Conservation (phyloP, 805 yeast genomes). For the Pichia ethanolica region DNA sequence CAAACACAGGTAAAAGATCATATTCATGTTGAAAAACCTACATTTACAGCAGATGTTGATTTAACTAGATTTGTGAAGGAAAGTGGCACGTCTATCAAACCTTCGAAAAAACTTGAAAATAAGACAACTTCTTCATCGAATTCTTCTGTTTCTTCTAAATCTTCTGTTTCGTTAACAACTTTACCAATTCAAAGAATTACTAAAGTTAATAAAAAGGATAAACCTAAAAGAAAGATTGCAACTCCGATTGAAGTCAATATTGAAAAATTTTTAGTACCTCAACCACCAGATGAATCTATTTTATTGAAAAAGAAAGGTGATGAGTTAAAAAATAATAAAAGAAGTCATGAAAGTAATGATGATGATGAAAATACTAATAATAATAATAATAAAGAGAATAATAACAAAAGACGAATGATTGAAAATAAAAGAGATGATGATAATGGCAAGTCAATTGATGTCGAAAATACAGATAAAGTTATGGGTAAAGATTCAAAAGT, state of each 20-base stretch:
- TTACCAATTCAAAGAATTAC: background rate
- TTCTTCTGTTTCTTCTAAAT: no score
- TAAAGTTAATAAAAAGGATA: background rate
- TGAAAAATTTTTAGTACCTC: constrained; percentile 14
- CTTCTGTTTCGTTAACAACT: no score
- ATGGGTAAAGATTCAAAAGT: no score
- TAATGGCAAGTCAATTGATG: no score
- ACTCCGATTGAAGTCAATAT: constrained; percentile 9
- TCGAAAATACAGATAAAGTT: no score
- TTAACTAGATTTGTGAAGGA: constrained; percentile 11
- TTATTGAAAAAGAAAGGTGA: constrained; percentile 10
- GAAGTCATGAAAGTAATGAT: background rate
- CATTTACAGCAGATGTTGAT: constrained; percentile 16
- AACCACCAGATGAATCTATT: constrained; percentile 13
- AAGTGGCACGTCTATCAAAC: background rate
- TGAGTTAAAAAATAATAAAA: background rate
- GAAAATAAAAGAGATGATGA: constrained; percentile 2
- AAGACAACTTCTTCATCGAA: background rate
- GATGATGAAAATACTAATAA: background rate
- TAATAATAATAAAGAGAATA: background rate
- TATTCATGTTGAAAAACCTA: constrained; percentile 12
- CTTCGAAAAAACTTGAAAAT: background rate
- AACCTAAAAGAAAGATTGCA: constrained; percentile 1
- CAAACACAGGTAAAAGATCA: constrained; percentile 3
- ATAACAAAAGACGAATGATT: background rate